phyloP scores from a whole-genome alignment of 495 filamentous ascomycete genomes.

The Antarctomyces pellizariae region DNA sequence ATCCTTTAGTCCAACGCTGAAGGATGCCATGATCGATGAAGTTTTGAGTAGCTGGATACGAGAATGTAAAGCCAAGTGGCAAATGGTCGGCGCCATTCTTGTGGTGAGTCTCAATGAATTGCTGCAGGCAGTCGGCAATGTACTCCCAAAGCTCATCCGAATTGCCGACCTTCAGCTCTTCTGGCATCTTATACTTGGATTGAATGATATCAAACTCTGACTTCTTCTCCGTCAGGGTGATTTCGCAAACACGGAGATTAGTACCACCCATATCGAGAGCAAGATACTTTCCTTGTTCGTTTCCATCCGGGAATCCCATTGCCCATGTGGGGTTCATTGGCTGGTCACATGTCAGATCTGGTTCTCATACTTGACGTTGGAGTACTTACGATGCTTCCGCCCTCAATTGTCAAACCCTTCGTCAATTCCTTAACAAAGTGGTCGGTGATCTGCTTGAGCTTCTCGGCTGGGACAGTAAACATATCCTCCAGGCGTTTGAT shows the following conservation, averaged over 20 bases:
- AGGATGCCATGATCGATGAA: constrained; percentile 91
- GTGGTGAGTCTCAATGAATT: constrained; percentile 89
- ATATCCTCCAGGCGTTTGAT: constrained; percentile 69
- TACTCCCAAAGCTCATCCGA: constrained; percentile 93
- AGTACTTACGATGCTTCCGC: constrained; percentile 68
- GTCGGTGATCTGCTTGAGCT: constrained; percentile 69
- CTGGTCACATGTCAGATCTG: constrained; percentile 19
- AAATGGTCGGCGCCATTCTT: constrained; percentile 37
- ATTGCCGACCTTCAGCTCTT: constrained; percentile 78
- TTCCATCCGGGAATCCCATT: constrained; percentile 72
- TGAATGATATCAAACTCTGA: constrained; percentile 98
- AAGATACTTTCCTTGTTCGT: constrained; percentile 77
- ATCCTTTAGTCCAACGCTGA: constrained; percentile 97
- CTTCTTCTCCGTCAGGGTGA: constrained; percentile 69
- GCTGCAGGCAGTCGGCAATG: constrained; percentile 87
- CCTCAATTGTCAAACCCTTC: constrained; percentile 75
- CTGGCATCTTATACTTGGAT: constrained; percentile 93
- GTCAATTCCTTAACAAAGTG: constrained; percentile 77
- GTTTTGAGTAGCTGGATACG: constrained; percentile 87
- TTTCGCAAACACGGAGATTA: constrained; percentile 93
- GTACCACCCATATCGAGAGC: constrained; percentile 97
- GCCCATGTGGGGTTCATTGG: constrained; percentile 99
- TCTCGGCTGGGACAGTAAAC: constrained; percentile 56
- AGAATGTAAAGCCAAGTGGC: constrained; percentile 93
- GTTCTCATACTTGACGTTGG: constrained; percentile 1